Evolutionary conservation across 495 filamentous ascomycete genomes (phyloP).

Genomic region (Talaromyces trachyspermus): DNA sequence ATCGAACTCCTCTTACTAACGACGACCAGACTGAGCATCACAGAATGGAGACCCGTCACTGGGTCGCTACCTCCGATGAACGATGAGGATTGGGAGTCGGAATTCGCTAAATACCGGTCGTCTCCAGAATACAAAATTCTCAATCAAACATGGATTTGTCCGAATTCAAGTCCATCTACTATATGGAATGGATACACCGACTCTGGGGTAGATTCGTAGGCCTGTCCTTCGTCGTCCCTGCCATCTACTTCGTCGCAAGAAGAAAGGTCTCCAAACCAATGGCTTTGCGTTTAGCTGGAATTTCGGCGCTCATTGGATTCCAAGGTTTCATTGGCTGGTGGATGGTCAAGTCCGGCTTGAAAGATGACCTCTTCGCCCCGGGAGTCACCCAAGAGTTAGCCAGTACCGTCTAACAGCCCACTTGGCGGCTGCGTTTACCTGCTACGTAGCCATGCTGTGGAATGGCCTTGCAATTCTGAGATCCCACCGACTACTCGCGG

Average conservation of each 20-base stretch:
- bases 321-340: constrained; percentile 97
- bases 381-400: constrained; percentile 81
- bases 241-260: constrained; percentile 78
- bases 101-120: constrained; percentile 83
- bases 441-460: constrained; percentile 90
- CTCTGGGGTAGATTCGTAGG: constrained; percentile 94
- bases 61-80: constrained; percentile 82
- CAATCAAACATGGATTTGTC: constrained; percentile 81
- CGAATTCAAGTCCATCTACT: constrained; percentile 98
- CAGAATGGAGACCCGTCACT: constrained; percentile 97
- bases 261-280: constrained; percentile 72
- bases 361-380: constrained; percentile 92
- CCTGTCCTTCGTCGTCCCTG: constrained; percentile 78
- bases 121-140: constrained; percentile 87
- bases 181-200: constrained; percentile 97
- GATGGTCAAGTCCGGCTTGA: constrained; percentile 96
- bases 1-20: constrained; percentile 14
- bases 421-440: constrained; percentile 79
- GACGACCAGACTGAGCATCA: constrained; percentile 75
- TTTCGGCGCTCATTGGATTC: constrained; percentile 83
- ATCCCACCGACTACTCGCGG: constrained; percentile 56
- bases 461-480: constrained; percentile 81
- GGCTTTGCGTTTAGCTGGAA: constrained; percentile 69
- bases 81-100: constrained; percentile 71
- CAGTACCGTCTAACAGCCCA: constrained; percentile 92